Percentiles rank a stretch among this genome's conserved stretches.
Conservation (phyloP, 2,329 filamentous ascomycete species). For the Fulvia fulva region DNA sequence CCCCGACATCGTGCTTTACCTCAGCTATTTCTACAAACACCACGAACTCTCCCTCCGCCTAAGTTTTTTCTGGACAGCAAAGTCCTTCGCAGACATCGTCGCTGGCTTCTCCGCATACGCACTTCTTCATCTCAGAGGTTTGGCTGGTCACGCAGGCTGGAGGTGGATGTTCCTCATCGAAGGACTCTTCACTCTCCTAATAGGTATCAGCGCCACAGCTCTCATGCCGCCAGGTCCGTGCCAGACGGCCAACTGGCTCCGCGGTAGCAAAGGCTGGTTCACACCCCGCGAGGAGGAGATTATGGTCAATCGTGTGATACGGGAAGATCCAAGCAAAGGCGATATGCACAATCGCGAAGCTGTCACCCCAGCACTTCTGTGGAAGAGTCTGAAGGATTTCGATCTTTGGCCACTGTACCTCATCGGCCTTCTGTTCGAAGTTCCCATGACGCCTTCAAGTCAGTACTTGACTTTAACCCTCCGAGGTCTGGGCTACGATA, state of each 20-base stretch:
- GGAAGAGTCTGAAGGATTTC: constrained; percentile 50
- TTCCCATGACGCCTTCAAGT: constrained; percentile 49
- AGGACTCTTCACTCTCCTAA: constrained; percentile 48
- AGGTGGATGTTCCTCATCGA: constrained; percentile 54
- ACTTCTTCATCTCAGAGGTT: constrained; percentile 39
- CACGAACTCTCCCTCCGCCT: constrained; percentile 8
- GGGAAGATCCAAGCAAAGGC: constrained; percentile 59
- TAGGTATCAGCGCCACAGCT: constrained; percentile 46
- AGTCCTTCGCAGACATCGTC: constrained; percentile 25
- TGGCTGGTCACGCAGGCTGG: constrained; percentile 42
- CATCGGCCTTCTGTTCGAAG: constrained; percentile 37
- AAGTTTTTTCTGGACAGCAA: constrained; percentile 20
- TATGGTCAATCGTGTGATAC: constrained; percentile 61
- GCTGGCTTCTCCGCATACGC: constrained; percentile 29
- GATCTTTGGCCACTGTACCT: constrained; percentile 56
- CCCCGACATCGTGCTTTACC: constrained; percentile 31
- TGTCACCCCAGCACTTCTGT: constrained; percentile 46
- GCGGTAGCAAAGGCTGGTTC: constrained; percentile 60
- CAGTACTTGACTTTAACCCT: constrained; percentile 34
- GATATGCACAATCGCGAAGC: constrained; percentile 60
- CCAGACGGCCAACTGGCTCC: constrained; percentile 58
- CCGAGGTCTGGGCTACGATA: constrained; percentile 45
- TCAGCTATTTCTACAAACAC: constrained; percentile 10
- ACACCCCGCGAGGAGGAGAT: constrained; percentile 58
- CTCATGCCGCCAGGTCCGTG: constrained; percentile 48